Percentiles rank a stretch among this genome's conserved stretches.
Evolutionary conservation across 2,329 filamentous ascomycete genomes (phyloP).

Genomic region (Nemania sp.): DNA sequence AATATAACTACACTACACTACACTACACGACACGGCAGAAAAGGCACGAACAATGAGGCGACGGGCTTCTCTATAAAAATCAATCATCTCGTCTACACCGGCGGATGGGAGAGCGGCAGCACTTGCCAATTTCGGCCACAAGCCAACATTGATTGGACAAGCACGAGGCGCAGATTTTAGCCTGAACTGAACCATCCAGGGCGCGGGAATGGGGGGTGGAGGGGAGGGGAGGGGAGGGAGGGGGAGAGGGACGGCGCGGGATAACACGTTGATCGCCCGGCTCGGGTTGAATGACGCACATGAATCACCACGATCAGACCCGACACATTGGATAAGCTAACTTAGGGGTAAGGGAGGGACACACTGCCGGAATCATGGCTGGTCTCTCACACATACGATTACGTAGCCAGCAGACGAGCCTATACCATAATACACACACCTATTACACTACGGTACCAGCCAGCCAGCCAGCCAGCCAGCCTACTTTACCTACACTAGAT

Average conservation of each 20-base stretch:
- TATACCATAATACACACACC: too few relatives aligned
- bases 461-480: not conserved
- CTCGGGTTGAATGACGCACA: constrained; percentile 27
- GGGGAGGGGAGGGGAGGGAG: too few relatives aligned
- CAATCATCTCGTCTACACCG: constrained; percentile 8
- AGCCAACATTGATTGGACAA: constrained; percentile 34
- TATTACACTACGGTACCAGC: too few relatives aligned
- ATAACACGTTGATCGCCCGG: constrained; percentile 21
- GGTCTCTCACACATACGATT: not conserved
- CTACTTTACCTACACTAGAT: not conserved
- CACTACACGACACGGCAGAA: not conserved
- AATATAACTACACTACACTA: not conserved
- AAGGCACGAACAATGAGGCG: not conserved
- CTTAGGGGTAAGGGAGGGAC: not conserved
- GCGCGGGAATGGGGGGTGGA: constrained; percentile 5
- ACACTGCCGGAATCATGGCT: not conserved
- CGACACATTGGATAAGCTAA: constrained; percentile 28
- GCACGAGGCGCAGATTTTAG: constrained; percentile 19
- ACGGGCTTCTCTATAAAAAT: constrained; percentile 5
- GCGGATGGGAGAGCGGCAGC: constrained; percentile 1
- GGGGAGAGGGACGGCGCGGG: constrained; percentile 1
- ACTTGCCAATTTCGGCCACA: constrained; percentile 37
- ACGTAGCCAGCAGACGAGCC: too few relatives aligned
- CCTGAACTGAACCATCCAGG: constrained; percentile 13
- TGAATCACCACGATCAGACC: constrained; percentile 23